Base-by-base conservation (phyloP, 1,284 basidiomycete species). In the Cronartium ribicola region DNA sequence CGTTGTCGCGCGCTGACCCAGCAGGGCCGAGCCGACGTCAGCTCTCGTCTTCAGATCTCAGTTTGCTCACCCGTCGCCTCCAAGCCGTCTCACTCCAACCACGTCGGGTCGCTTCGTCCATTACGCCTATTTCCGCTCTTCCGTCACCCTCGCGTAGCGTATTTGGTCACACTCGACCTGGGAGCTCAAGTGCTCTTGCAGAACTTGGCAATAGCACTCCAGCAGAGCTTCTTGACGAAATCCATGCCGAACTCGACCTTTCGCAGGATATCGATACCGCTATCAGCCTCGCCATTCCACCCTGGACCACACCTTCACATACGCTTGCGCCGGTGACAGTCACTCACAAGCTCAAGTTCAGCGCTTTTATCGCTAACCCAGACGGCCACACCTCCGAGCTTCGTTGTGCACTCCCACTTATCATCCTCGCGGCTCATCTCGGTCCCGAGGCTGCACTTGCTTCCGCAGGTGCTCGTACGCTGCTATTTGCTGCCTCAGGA, bases 371-470 rank as follows among this genome's bases (percentile, higher is more conserved):
- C 70, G 76, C 74, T 37, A 80, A 80, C 66, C 77, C 79, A 10
- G 80, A 80, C 73, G 80, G 80, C 2, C 80, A 80, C 75, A 89
- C 88, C 0, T 94, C 91, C 2, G 92, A 95, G 82, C 84, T 97
- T 22, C 88, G 93, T 7, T 96, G 93, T 80, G 93, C 92, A 0
- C 85, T 96, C 0, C 94, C 93, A 0, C 83, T 97, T 46, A 87
- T 90, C 78, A 85, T 96, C 55, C 88, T 96, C 36, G 89, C 93
- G 77, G 79, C 85, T 75, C 83, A 86, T 8, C 83, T 94, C 0
- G 84, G 90, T 8, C 85, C 88, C 17, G 92, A 95, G 80, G 89
- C 91, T 0, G 85, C 88, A 57, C 82, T 85, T 0, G 85, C 88
- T 37, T 89, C 91, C 5, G 84, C 87, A 36, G 85, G 85, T 10